Conservation (phyloP, 1,284 basidiomycete species). For the Pterulicium gracile region DNA sequence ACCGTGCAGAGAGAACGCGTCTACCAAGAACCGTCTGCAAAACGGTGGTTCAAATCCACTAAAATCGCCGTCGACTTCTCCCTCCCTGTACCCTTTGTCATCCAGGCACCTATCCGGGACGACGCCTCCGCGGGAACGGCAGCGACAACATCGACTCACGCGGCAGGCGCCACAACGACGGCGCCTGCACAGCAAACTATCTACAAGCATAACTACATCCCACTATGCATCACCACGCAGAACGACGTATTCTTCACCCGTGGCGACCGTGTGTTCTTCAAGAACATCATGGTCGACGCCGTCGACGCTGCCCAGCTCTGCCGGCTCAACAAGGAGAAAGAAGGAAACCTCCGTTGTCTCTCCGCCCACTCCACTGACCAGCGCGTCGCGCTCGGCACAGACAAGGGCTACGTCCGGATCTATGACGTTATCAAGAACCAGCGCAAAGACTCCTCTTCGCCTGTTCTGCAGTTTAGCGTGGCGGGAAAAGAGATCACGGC, state of each 20-base stretch:
- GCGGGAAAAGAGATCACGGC: conserved; percentile 30
- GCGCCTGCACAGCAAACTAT: too few species aligned
- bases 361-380: conserved; percentile 21
- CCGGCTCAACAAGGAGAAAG: conserved; percentile 30
- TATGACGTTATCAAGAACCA: conserved; percentile 36
- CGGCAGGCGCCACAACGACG: too few species aligned
- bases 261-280: conserved; percentile 40
- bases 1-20: background rate
- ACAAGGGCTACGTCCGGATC: conserved; percentile 35
- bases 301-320: conserved; percentile 39
- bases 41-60: conserved; percentile 9
- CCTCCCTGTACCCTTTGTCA: conserved; percentile 10
- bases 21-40: background rate
- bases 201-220: conserved; percentile 8
- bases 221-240: conserved; percentile 31
- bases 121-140: background rate
- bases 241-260: conserved; percentile 39
- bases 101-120: background rate
- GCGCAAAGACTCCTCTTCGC: conserved; percentile 32
- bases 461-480: conserved; percentile 6
- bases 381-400: conserved; percentile 34
- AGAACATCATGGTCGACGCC: conserved; percentile 26
- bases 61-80: conserved; percentile 31
- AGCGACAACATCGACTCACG: too few species aligned
- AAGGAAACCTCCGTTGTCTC: conserved; percentile 32